Evolutionary conservation across 495 filamentous ascomycete genomes (phyloP).

Genomic region (Podospora conica): DNA sequence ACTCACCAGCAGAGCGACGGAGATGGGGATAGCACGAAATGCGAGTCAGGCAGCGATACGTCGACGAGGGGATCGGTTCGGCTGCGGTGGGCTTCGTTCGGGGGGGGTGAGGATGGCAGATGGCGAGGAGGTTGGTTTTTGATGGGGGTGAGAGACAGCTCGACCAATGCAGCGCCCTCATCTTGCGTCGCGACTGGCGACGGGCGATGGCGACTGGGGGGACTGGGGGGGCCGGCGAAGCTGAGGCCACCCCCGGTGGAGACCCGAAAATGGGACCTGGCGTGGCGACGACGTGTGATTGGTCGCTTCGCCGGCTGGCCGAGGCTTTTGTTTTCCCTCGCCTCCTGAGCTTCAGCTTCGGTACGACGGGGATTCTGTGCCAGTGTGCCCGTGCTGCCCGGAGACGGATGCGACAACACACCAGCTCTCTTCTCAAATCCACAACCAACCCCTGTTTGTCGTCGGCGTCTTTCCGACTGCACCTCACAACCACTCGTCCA

Average conservation of each 20-base stretch:
- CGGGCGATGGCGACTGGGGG: conserved; percentile 7
- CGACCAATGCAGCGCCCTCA: conserved; percentile 3
- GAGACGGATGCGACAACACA: conserved; percentile 13
- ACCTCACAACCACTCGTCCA: conserved; percentile 9
- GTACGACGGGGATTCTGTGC: not conserved
- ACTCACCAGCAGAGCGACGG: not conserved
- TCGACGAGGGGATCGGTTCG: conserved; percentile 7
- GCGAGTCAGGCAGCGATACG: not conserved
- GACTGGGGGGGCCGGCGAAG: conserved; percentile 2
- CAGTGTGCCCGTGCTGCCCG: not conserved
- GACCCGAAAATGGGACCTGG: conserved; percentile 11
- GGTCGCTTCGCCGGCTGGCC: conserved; percentile 17
- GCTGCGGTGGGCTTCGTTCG: conserved; percentile 6
- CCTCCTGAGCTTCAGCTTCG: not conserved
- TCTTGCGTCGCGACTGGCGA: conserved; percentile 18
- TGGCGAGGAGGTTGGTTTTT: conserved; percentile 19
- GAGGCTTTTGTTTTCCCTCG: conserved; percentile 23
- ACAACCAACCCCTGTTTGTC: conserved; percentile 4
- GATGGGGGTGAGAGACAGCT: conserved; percentile 10
- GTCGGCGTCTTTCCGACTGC: conserved; percentile 4
- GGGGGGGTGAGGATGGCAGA: conserved; percentile 9
- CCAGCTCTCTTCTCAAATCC: not conserved
- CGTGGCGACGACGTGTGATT: conserved; percentile 16
- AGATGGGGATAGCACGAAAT: conserved; percentile 1
- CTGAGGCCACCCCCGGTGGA: conserved; percentile 20